Percentiles rank a stretch among this genome's conserved stretches.
Evolutionary conservation across 176 grass and related monocot species (phyloP).

Genomic region (Triticum dicoccoides): DNA sequence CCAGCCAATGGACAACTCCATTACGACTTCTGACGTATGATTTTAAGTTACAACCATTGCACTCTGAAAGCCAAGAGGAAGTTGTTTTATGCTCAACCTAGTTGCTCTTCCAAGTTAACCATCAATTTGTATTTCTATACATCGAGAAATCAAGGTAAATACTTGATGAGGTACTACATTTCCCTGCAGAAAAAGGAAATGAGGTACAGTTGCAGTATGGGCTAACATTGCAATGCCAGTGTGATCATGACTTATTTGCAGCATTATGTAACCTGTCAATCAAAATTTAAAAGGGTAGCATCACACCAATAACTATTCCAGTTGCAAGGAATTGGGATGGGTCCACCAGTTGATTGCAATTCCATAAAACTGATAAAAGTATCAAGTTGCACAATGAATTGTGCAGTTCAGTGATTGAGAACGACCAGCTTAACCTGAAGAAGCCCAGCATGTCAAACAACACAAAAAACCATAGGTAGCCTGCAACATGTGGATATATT

Average conservation of each 20-base stretch:
- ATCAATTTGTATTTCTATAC: not conserved
- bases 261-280: not conserved
- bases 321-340: slow-evolving; percentile 9
- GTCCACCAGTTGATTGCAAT: not conserved
- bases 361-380: not conserved
- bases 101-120: not conserved
- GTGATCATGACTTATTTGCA: not conserved
- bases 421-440: not conserved
- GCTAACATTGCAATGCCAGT: not conserved
- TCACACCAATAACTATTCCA: slow-evolving; percentile 4
- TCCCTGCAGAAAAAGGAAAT: not conserved
- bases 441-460: not conserved
- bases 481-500: not conserved
- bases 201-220: not conserved
- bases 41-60: not conserved
- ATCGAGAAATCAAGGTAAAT: not conserved
- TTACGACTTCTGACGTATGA: not conserved
- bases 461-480: not conserved
- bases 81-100: not conserved
- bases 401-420: not conserved
- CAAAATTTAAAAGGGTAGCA: not conserved
- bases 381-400: not conserved
- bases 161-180: not conserved
- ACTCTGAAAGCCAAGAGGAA: not conserved
- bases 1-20: not conserved